These are phyloP conservation scores for Chlorella vulgaris DNA, from an alignment of 139 green algal genomes.

Conservation along the genomic window DNA sequence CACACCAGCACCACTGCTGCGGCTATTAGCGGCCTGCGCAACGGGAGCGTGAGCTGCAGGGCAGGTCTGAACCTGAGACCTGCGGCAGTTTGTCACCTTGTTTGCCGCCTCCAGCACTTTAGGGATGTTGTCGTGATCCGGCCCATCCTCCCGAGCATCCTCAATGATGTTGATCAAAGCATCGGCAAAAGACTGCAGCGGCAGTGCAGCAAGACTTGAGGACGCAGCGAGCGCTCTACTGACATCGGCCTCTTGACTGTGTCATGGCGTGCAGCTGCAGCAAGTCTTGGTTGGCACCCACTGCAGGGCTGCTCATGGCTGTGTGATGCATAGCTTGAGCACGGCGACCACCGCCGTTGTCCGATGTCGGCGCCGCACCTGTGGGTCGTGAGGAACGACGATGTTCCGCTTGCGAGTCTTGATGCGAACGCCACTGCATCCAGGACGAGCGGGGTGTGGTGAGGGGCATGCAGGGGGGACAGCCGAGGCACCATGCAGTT, in stretches of 20 bases:
- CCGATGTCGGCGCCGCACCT: slow-evolving; percentile 5
- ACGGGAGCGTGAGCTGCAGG: too few relatives aligned
- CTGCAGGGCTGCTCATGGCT: too few relatives aligned
- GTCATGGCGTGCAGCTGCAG: too few relatives aligned
- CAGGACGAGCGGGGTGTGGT: neutral
- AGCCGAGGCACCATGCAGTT: neutral
- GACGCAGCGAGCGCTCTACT: too few relatives aligned
- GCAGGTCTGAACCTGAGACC: too few relatives aligned
- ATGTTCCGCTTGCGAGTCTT: slow-evolving; percentile 98
- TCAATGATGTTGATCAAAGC: slow-evolving; percentile 85
- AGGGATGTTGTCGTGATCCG: slow-evolving; percentile 54
- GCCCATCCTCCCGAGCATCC: slow-evolving; percentile 62
- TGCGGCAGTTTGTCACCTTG: too few relatives aligned
- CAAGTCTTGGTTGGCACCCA: too few relatives aligned
- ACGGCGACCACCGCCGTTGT: neutral
- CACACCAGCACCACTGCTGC: too few relatives aligned
- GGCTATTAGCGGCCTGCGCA: too few relatives aligned
- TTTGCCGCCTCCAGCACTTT: slow-evolving; percentile 74
- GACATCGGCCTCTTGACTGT: too few relatives aligned
- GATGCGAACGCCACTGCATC: slow-evolving; percentile 84
- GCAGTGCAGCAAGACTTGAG: neutral
- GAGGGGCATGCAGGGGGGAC: neutral
- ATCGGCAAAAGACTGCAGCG: slow-evolving; percentile 83
- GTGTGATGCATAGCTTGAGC: neutral
- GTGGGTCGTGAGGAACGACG: slow-evolving; percentile 90